These are phyloP conservation scores for Juglanconis oblonga DNA, from an alignment of 2,329 filamentous ascomycete genomes.

Conservation along the genomic window DNA sequence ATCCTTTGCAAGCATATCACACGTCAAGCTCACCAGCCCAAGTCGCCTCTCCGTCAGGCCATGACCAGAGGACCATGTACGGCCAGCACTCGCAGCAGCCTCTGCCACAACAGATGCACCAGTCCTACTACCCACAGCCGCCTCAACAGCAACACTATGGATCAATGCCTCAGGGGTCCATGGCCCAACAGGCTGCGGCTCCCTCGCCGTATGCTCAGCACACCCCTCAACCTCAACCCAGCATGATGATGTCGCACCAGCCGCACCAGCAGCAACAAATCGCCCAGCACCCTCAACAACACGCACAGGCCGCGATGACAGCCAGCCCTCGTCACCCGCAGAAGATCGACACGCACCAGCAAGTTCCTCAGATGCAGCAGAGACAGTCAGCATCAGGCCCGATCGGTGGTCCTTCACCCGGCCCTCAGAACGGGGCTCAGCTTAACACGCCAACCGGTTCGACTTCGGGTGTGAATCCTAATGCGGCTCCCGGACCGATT, in stretches of 20 bases:
- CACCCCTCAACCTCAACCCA: conserved; percentile 62
- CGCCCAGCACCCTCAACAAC: conserved; percentile 56
- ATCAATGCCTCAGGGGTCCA: conserved; percentile 60
- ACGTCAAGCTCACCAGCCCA: conserved; percentile 94
- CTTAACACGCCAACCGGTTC: conserved; percentile 42
- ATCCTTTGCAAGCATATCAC: conserved; percentile 87
- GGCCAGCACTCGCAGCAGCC: conserved; percentile 70
- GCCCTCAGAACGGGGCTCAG: conserved; percentile 17
- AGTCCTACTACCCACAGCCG: conserved; percentile 58
- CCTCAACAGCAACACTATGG: conserved; percentile 58
- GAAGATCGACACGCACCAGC: conserved; percentile 59
- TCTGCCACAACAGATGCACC: conserved; percentile 67
- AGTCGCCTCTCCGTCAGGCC: conserved; percentile 81
- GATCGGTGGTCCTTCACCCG: conserved; percentile 30
- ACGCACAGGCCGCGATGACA: conserved; percentile 53
- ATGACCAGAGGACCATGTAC: conserved; percentile 88
- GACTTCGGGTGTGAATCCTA: conserved; percentile 69
- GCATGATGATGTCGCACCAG: conserved; percentile 64
- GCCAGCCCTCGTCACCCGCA: conserved; percentile 55
- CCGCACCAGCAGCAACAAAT: conserved; percentile 53
- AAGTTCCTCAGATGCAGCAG: conserved; percentile 57
- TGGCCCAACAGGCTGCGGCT: conserved; percentile 30
- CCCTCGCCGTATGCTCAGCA: conserved; percentile 62
- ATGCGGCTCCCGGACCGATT: conserved; percentile 91
- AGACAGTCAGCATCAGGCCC: conserved; percentile 50